phyloP scores from a whole-genome alignment of 2,329 filamentous ascomycete genomes.

The Trichoderma breve region DNA sequence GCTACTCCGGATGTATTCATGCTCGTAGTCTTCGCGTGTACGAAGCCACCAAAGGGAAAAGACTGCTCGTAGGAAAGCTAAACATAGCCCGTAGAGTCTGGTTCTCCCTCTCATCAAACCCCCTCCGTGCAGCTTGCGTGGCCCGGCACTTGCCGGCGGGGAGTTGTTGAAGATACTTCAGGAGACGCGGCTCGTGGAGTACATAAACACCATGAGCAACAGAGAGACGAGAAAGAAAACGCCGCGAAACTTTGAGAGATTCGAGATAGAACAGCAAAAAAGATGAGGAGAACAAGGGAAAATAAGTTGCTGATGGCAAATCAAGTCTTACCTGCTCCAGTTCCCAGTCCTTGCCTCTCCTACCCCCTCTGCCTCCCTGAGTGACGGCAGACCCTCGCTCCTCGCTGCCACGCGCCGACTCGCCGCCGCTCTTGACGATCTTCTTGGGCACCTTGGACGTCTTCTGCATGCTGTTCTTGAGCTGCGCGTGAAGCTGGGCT shows the following conservation, averaged over 20 bases:
- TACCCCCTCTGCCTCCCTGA: slow-evolving; percentile 64
- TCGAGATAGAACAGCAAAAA: background rate
- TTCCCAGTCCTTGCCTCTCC: slow-evolving; percentile 76
- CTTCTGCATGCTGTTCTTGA: slow-evolving; percentile 57
- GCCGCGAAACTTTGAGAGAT: background rate
- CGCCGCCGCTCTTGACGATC: slow-evolving; percentile 37
- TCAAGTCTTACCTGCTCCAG: slow-evolving; percentile 67
- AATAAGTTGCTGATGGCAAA: background rate
- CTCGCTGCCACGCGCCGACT: slow-evolving; percentile 69
- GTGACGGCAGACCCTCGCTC: slow-evolving; percentile 65
- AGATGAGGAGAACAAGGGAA: background rate
- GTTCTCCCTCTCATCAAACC: background rate
- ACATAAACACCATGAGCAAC: background rate
- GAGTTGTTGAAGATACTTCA: background rate
- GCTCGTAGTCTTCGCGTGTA: background rate
- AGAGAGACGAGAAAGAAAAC: background rate
- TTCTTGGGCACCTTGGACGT: slow-evolving; percentile 55
- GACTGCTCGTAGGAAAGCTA: background rate
- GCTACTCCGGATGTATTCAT: background rate
- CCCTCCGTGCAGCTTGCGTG: background rate
- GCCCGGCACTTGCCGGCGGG: background rate
- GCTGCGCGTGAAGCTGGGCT: slow-evolving; percentile 66
- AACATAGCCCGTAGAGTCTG: background rate
- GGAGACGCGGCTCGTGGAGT: background rate
- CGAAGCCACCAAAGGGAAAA: background rate